Conservation (phyloP, 2,329 filamentous ascomycete species). For the Ilyonectria sp. region DNA sequence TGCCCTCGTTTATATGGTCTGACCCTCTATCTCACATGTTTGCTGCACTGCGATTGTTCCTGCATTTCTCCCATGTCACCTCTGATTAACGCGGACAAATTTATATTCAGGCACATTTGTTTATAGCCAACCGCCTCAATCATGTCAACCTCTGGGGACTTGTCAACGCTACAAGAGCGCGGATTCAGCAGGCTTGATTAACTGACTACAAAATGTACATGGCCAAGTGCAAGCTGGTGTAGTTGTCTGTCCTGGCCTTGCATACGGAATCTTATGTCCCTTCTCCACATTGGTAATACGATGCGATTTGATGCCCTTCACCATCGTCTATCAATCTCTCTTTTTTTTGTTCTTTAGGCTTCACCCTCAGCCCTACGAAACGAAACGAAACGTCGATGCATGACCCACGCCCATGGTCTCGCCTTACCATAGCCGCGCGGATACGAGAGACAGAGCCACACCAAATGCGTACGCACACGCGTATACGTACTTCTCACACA, state of each 20-base stretch:
- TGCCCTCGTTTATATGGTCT: background rate
- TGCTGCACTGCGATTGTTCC: background rate
- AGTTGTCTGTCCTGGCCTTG: background rate
- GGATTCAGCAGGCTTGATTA: background rate
- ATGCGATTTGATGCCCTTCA: background rate
- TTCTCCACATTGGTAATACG: too few relatives aligned
- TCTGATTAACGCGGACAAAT: background rate
- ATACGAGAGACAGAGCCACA: conserved; percentile 6
- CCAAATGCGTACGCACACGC: background rate
- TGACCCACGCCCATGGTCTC: conserved; percentile 3
- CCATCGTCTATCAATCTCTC: background rate
- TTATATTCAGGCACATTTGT: background rate
- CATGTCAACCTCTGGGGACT: background rate
- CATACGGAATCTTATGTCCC: background rate
- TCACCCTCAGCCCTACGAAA: conserved; percentile 14
- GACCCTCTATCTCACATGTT: background rate
- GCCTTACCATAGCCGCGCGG: conserved; percentile 4
- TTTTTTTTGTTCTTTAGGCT: background rate
- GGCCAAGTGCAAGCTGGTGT: background rate
- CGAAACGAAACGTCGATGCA: conserved; percentile 5
- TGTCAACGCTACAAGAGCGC: background rate
- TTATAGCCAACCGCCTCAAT: background rate
- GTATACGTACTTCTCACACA: conserved; percentile 11
- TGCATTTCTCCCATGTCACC: background rate
- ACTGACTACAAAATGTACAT: background rate